Conservation (phyloP, 2,329 filamentous ascomycete species). For the Cladophialophora psammophila region DNA sequence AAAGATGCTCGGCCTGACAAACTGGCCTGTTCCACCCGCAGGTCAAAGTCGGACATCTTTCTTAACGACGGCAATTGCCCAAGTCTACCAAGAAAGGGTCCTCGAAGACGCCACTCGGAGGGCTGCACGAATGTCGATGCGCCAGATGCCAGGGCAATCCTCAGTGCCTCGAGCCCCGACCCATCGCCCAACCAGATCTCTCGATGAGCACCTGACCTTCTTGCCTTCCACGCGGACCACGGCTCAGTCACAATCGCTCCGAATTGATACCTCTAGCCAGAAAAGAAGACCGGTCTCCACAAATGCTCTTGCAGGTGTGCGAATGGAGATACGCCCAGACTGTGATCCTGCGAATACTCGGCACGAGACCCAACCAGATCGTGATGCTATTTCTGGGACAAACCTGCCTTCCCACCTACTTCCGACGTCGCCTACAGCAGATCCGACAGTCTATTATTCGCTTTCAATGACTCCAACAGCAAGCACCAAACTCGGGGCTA, state of each 20-base stretch:
- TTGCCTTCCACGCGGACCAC: constrained; percentile 15
- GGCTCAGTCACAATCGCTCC: constrained; percentile 26
- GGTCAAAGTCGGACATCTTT: constrained; percentile 62
- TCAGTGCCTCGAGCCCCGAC: constrained; percentile 23
- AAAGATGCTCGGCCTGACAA: constrained; percentile 60
- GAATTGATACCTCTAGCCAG: constrained; percentile 30
- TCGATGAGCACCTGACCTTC: constrained; percentile 24
- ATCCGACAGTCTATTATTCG: constrained; percentile 38
- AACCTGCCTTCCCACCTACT: constrained; percentile 22
- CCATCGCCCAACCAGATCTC: constrained; percentile 28
- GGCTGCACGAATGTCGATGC: constrained; percentile 33
- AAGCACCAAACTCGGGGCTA: constrained; percentile 37
- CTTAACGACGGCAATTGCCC: constrained; percentile 66
- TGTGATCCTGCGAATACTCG: constrained; percentile 22
- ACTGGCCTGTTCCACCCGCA: constrained; percentile 60
- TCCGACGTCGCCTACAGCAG: constrained; percentile 34
- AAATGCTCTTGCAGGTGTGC: constrained; percentile 9
- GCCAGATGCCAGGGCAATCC: constrained; percentile 1
- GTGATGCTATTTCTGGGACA: constrained; percentile 16
- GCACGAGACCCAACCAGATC: constrained; percentile 28
- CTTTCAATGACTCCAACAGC: constrained; percentile 37
- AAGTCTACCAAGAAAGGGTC: constrained; percentile 62
- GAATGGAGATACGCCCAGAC: constrained; percentile 28
- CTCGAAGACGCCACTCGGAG: constrained; percentile 34
- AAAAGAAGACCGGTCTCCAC: constrained; percentile 30